phyloP scores from a whole-genome alignment of 768 basidiomycete species.

The Collybia sordida region DNA sequence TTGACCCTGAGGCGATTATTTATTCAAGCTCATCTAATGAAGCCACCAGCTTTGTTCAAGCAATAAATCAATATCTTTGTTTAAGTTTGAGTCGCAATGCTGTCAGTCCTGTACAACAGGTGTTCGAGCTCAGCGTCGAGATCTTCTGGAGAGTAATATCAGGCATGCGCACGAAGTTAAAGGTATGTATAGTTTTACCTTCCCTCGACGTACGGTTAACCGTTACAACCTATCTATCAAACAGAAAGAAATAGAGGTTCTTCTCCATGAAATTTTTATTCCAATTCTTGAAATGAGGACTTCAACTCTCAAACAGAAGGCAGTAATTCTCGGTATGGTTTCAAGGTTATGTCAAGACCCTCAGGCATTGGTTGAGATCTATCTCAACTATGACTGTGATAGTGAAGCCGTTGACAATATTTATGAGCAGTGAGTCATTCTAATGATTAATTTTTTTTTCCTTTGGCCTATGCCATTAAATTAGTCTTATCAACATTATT shows the following conservation, averaged over 20 bases:
- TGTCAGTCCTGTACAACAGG: constrained; percentile 91
- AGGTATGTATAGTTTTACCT: constrained; percentile 51
- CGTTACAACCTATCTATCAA: constrained; percentile 9
- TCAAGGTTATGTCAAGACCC: constrained; percentile 91
- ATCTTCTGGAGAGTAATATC: constrained; percentile 97
- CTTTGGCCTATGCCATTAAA: constrained; percentile 6
- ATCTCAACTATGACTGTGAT: constrained; percentile 99
- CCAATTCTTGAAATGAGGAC: constrained; percentile 98
- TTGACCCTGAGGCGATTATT: constrained; percentile 86
- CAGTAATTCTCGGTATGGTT: constrained; percentile 86
- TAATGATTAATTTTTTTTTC: not conserved
- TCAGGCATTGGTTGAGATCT: constrained; percentile 96
- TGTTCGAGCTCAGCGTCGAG: constrained; percentile 97
- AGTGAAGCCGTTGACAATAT: constrained; percentile 93
- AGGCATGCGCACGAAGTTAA: constrained; percentile 92
- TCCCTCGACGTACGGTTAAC: constrained; percentile 7
- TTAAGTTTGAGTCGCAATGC: constrained; percentile 92
- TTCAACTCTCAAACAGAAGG: constrained; percentile 93
- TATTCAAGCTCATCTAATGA: constrained; percentile 89
- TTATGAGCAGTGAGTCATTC: constrained; percentile 81
- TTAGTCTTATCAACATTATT: constrained; percentile 90
- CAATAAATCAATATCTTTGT: constrained; percentile 95
- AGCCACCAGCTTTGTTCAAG: constrained; percentile 87
- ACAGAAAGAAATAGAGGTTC: constrained; percentile 98
- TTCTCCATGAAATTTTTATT: constrained; percentile 98